Evolutionary conservation across 306 rosid species (phyloP).

Genomic region (Sphenostylis stenocarpa): DNA sequence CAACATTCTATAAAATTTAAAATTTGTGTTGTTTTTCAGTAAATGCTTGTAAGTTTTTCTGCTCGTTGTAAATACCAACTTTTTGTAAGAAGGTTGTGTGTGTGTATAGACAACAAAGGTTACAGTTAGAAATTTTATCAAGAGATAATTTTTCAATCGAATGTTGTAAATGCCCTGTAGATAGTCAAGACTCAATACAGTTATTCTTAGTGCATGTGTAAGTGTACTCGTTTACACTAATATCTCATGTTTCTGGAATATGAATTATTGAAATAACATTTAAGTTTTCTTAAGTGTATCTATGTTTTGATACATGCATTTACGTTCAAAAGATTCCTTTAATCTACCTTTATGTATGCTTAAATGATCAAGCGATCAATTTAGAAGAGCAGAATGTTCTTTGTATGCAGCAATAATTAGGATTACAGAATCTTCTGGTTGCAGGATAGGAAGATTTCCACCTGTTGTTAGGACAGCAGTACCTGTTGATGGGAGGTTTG

Average conservation of each 20-base stretch:
- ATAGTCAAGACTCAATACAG: neutral
- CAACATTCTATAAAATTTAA: neutral
- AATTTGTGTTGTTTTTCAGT: neutral
- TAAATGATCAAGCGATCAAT: neutral
- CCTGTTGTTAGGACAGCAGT: conserved; percentile 96
- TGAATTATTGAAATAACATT: neutral
- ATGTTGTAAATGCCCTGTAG: neutral
- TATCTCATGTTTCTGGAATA: neutral
- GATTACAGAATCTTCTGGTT: conserved; percentile 39
- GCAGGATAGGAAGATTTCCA: conserved; percentile 84
- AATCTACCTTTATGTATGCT: neutral
- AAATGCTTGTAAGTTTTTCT: neutral
- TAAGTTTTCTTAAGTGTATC: neutral
- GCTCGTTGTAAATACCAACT: neutral
- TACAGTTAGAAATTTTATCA: neutral
- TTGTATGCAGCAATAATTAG: conserved; percentile 19
- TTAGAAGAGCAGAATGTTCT: conserved; percentile 4
- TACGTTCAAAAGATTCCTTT: neutral
- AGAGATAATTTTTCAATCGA: neutral
- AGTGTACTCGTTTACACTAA: neutral
- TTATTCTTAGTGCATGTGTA: neutral
- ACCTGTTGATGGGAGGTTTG: conserved; percentile 98
- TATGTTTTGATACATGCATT: neutral
- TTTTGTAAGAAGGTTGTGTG: neutral
- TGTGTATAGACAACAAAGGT: neutral